A percentile compares a stretch with the other conserved stretches of the same genome.
Conservation (phyloP, 169 alveolate species). For the Perkinsus marinus region DNA sequence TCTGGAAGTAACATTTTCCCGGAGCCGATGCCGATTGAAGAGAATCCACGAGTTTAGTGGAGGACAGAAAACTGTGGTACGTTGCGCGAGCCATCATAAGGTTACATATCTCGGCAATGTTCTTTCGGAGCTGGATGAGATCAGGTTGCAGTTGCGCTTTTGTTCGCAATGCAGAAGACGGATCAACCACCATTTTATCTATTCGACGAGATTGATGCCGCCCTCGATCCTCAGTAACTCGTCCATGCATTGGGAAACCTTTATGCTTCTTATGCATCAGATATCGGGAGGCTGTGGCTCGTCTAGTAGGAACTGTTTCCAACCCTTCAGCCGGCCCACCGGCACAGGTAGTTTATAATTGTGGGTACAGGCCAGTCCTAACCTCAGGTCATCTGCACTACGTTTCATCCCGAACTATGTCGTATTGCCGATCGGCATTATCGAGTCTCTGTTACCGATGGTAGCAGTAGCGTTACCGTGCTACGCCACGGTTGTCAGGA, state of each 20-base stretch:
- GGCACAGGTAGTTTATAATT: neutral
- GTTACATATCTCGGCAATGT: too few species aligned
- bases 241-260: neutral
- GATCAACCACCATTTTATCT: conserved; percentile 32
- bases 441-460: neutral
- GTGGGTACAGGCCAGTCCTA: too few species aligned
- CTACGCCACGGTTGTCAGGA: neutral
- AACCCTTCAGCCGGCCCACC: neutral
- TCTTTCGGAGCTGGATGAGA: too few species aligned
- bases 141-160: conserved; percentile 20
- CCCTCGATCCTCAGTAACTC: conserved; percentile 23
- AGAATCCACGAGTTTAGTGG: conserved; percentile 8
- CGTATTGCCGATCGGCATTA: neutral
- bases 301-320: neutral
- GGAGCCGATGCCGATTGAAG: neutral
- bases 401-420: neutral
- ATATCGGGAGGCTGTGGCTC: neutral
- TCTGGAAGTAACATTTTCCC: neutral
- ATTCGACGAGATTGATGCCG: conserved; percentile 33
- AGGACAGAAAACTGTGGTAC: conserved; percentile 31
- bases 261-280: conserved; percentile 10
- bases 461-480: neutral
- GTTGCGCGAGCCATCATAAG: neutral
- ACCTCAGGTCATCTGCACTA: neutral
- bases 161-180: conserved; percentile 22